Evolutionary conservation across 768 basidiomycete species (phyloP), one percentile per base, ranked within the genome.

Genomic region (Boletus insuetus): DNA sequence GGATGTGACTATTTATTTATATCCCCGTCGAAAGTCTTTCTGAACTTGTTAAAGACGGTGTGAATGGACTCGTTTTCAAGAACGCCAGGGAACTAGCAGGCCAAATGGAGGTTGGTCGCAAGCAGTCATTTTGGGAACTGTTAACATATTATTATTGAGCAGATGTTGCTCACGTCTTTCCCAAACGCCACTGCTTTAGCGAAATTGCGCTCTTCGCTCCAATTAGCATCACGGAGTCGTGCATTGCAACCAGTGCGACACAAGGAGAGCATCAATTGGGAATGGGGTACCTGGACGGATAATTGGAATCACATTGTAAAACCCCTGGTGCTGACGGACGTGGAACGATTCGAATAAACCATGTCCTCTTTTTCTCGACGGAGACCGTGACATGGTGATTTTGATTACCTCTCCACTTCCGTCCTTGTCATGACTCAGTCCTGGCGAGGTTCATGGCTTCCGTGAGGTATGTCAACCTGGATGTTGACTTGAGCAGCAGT

Each of bases 1-100:
- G n/a, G 14, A 48, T 47, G 22, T 52, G 38, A 38, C 19, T 43
- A 48, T 32, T 58, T 53, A 45, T 44, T 48, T 32, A 50, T 51
- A 43, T 54, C 14, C 32, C 40, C 19, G 19, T 54, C 13, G 35
- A 11, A 34, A 96, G 95, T 68, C 77, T 99, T 31, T 67, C 81
- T 45, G 97, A 99, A 71, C 82, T 98, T 9, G 92, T 99, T 9
- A 84, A 84, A 61, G 81, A 93, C 53, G 86, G 86, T 1, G 74
- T 82, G 64, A 98, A 98, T 65, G 97, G 97, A 1, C 77, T 87
- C 14, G 72, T 91, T 4, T 99, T 98, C 71, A 71, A 76, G 51
- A 77, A 79, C 43, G 82, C 88, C 0, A 64, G 73, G 22, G 81
- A 94, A 58, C 74, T 99, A 24, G 86, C 90, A 0, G 67, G 74